These are phyloP conservation scores for Fusarium chaquense DNA, from an alignment of 2,329 filamentous ascomycete species.

Conservation along the genomic window DNA sequence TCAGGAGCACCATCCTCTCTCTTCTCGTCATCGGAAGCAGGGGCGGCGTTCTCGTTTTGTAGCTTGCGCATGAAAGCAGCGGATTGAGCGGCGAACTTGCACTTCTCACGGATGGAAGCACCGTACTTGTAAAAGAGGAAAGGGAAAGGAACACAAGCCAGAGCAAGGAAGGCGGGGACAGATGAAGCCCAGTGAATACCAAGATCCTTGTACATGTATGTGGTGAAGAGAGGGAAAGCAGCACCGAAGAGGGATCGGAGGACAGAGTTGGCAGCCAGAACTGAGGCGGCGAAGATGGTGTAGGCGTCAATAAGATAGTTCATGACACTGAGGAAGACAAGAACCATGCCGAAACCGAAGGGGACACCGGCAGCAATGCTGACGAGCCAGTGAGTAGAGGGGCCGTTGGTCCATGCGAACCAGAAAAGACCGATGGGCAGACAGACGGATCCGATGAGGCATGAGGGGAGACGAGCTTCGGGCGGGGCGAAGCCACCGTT, in stretches of 20 bases:
- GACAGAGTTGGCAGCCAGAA: conserved; percentile 35
- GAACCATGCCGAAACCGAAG: conserved; percentile 67
- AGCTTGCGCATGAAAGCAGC: conserved; percentile 41
- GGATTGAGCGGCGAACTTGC: conserved; percentile 40
- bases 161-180: conserved; percentile 32
- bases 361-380: conserved; percentile 53
- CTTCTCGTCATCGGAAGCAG: conserved; percentile 18
- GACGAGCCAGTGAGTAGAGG: conserved; percentile 65
- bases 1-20: conserved; percentile 17
- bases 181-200: conserved; percentile 42
- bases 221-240: conserved; percentile 38
- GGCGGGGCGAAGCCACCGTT: conserved; percentile 36
- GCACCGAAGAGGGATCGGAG: conserved; percentile 40
- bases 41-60: conserved; percentile 18
- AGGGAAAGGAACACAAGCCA: conserved; percentile 40
- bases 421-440: conserved; percentile 61
- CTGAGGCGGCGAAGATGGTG: conserved; percentile 40
- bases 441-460: conserved; percentile 27
- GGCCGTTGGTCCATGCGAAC: conserved; percentile 70
- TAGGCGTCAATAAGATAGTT: conserved; percentile 43
- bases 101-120: conserved; percentile 36
- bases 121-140: conserved; percentile 44
- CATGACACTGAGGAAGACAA: conserved; percentile 50
- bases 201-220: conserved; percentile 37
- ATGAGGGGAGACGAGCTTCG: conserved; percentile 36